phyloP scores from a whole-genome alignment of 2,329 filamentous ascomycete genomes.

The Pseudogymnoascus sp. region DNA sequence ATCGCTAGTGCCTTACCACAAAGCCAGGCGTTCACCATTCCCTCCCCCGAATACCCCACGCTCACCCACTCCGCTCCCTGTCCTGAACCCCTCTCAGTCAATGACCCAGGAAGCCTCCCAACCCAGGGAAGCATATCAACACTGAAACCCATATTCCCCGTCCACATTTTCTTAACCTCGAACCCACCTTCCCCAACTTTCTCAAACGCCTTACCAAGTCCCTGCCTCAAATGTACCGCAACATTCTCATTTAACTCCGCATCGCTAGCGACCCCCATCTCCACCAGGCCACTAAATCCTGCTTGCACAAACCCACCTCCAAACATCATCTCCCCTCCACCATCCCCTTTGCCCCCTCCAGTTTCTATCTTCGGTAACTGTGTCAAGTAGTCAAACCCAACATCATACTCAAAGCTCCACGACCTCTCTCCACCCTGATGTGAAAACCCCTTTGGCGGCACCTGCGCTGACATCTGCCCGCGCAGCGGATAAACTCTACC shows the following conservation, averaged over 20 bases:
- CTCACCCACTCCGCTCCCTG: conserved; percentile 39
- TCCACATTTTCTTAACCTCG: conserved; percentile 37
- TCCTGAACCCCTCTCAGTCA: conserved; percentile 21
- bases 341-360: conserved; percentile 11
- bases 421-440: conserved; percentile 34
- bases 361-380: conserved; percentile 30
- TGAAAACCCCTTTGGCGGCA: conserved; percentile 30
- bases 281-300: conserved; percentile 34
- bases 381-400: conserved; percentile 62
- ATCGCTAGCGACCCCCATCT: conserved; percentile 42
- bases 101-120: conserved; percentile 32
- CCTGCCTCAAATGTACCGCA: conserved; percentile 33
- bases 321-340: conserved; percentile 41
- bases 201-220: conserved; percentile 35
- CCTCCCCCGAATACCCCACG: conserved; percentile 43
- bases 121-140: conserved; percentile 44
- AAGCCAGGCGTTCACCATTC: conserved; percentile 47
- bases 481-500: conserved; percentile 38
- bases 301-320: conserved; percentile 44
- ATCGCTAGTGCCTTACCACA: conserved; percentile 39
- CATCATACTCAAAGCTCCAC: conserved; percentile 50
- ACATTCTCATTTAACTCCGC: conserved; percentile 30
- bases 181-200: conserved; percentile 18
- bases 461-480: conserved; percentile 44
- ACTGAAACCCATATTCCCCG: conserved; percentile 40